These are phyloP conservation scores for Vitis riparia DNA, from an alignment of 164 flowering plant genomes.

Conservation along the genomic window DNA sequence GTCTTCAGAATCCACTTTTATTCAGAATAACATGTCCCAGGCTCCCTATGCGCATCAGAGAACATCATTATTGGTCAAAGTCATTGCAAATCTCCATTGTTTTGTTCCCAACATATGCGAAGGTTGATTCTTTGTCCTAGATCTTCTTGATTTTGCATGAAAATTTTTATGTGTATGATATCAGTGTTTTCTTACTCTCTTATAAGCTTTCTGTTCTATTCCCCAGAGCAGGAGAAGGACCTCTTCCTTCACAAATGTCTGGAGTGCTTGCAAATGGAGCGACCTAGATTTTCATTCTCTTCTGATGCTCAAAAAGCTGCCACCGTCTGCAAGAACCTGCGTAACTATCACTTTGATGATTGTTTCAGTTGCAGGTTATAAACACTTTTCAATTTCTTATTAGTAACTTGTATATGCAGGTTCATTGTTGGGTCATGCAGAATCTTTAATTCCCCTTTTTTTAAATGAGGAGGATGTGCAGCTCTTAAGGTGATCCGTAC, in stretches of 20 bases:
- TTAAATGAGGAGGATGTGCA: constrained; percentile 86
- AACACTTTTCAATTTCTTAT: constrained; percentile 2
- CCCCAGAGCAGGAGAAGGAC: constrained; percentile 83
- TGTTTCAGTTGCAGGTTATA: neutral
- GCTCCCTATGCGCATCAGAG: constrained; percentile 83
- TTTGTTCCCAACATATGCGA: constrained; percentile 87
- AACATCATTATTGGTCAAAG: constrained; percentile 87
- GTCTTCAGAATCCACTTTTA: constrained; percentile 40
- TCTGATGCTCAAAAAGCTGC: constrained; percentile 45
- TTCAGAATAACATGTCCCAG: constrained; percentile 44
- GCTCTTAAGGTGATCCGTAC: constrained; percentile 63
- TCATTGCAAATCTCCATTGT: constrained; percentile 95
- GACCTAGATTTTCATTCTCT: constrained; percentile 31
- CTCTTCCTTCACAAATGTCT: constrained; percentile 73
- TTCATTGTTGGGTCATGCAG: constrained; percentile 80
- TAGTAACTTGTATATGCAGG: constrained; percentile 47
- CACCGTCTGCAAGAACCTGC: constrained; percentile 58
- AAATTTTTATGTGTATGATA: neutral
- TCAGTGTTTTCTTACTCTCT: neutral
- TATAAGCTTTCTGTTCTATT: constrained; percentile 15
- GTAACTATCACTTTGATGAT: constrained; percentile 37
- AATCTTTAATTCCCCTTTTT: constrained; percentile 72
- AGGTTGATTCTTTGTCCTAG: constrained; percentile 43
- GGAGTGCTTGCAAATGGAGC: constrained; percentile 56
- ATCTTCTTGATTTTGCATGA: neutral